Base-by-base conservation (phyloP, 140 eudicot genomes). In the Ambrosia hybrid region DNA sequence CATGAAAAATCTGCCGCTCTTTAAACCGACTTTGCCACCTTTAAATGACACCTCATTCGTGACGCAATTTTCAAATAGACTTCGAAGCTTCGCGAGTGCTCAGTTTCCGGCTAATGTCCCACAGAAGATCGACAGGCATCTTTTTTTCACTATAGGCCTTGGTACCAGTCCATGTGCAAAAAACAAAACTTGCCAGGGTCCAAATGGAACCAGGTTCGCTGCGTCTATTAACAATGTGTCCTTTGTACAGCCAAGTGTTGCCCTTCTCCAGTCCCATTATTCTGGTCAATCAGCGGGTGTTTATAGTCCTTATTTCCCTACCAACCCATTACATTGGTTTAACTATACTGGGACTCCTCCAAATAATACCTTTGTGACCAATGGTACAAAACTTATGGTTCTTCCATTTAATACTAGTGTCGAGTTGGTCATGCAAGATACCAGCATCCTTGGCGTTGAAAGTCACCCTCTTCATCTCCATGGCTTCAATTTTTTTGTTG, bases 401-500 rank as follows among this genome's bases (percentile, higher is more conserved):
- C 58, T 86, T 16, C 81, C 83, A 1, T 89, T 43, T 59, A 89
- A 89, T 57, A 73, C 96, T 2, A 89, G 85, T 61, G 92, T 89
- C 65, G 96, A 89, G 85, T 61, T 89, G 41, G 78, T 89, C 3
- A 30, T 89, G 93, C 96, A 89, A 76, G 96, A 86, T 58, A 89
- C 96, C 1, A 86, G 91, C 85, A 84, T 86, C 73, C 80, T 89
- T 60, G 86, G 88, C 4, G 91, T 81, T 2, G 96, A 89, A 77
- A 89, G 90, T 60, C 93, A 89, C 64, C 96, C 96, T 34, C 83
- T 89, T 53, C 93, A 89, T 83, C 85, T 86, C 9, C 95, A 88
- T 76, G 95, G 91, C 13, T 83, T 80, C 60, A 85, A 88, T 14
- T 75, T 89, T 82, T 89, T 82, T 51, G 86, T 89, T 8, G 88